Evolutionary conservation across 2,329 filamentous ascomycete genomes (phyloP), one percentile per base, ranked within the genome.

Genomic region (Fusarium anthophilum): DNA sequence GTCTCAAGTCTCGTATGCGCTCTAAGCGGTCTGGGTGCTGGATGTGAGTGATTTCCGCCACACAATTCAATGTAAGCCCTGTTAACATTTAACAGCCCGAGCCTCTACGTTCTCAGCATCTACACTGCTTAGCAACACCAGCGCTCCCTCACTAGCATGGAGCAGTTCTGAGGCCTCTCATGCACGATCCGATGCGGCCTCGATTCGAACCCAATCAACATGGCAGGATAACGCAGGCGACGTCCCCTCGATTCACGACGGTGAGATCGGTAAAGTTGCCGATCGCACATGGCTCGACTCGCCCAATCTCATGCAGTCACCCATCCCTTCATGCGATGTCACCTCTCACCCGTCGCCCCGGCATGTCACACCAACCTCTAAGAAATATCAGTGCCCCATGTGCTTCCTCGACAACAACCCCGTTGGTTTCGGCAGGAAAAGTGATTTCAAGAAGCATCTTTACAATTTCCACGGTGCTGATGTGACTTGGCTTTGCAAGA

Each of bases 381-480:
- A 84, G 70, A 84, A 84, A 70, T 83, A 84, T 51, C 82, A 86
- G 76, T 86, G 84, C 73, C 84, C 84, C 35, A 84, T 86, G 79
- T 86, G 84, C 76, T 85, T 83, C 68, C 76, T 85, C 47, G 83
- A 86, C 76, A 83, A 83, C 77, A 85, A 85, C 70, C 81, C 81
- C 22, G 84, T 86, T 30, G 84, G 84, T 41, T 86, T 86, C 56
- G 84, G 84, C 41, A 82, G 84, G 66, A 86, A 86, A 78, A 85
- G 83, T 74, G 84, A 86, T 72, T 85, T 86, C 75, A 86, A 86
- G 80, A 86, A 86, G 79, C 84, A 86, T 71, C 78, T 86, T n/a
- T 83, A 85, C 79, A 84, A 85, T 76, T 86, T 86, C 70, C 84
- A 86, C 72, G 83, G 83, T 43, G 80, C 82, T 54, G 83, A 86